Evolutionary conservation across 768 basidiomycete species (phyloP).

Genomic region (Rhodotorula sphaerocarpa): DNA sequence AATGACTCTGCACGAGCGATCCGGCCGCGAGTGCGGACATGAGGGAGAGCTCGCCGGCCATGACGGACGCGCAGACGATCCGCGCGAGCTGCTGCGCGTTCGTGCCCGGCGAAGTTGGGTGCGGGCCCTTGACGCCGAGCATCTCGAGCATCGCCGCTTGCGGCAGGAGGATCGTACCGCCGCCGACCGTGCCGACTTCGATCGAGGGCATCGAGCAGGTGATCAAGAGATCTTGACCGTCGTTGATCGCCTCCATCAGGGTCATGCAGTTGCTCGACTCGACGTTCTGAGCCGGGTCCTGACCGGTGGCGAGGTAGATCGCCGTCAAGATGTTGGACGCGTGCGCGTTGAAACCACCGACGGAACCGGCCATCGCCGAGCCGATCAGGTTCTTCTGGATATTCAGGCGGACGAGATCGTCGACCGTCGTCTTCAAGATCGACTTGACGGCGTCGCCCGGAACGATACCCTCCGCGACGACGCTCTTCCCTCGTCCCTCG

Average conservation of each 20-base stretch:
- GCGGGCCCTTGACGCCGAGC: conserved; percentile 85
- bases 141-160: conserved; percentile 85
- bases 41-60: conserved; percentile 92
- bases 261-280: conserved; percentile 99
- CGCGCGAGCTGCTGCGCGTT: conserved; percentile 85
- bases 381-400: conserved; percentile 95
- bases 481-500: conserved; percentile 93
- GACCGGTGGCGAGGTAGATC: conserved; percentile 88
- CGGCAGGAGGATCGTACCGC: conserved; percentile 82
- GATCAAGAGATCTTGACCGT: conserved; percentile 81
- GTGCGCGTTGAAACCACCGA: conserved; percentile 98
- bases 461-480: conserved; percentile 89
- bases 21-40: conserved; percentile 89
- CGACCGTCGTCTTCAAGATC: conserved; percentile 92
- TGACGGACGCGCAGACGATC: conserved; percentile 81
- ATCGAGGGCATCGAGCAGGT: conserved; percentile 98
- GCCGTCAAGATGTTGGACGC: conserved; percentile 96
- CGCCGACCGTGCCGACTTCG: conserved; percentile 96
- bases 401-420: conserved; percentile 79
- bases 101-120: conserved; percentile 72
- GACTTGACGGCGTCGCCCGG: conserved; percentile 78
- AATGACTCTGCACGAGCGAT: conserved; percentile 62
- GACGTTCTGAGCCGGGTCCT: conserved; percentile 98
- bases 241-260: conserved; percentile 90
- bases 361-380: conserved; percentile 94